Conservation (phyloP, 306 rosid species). For the Castanospermum australe region DNA sequence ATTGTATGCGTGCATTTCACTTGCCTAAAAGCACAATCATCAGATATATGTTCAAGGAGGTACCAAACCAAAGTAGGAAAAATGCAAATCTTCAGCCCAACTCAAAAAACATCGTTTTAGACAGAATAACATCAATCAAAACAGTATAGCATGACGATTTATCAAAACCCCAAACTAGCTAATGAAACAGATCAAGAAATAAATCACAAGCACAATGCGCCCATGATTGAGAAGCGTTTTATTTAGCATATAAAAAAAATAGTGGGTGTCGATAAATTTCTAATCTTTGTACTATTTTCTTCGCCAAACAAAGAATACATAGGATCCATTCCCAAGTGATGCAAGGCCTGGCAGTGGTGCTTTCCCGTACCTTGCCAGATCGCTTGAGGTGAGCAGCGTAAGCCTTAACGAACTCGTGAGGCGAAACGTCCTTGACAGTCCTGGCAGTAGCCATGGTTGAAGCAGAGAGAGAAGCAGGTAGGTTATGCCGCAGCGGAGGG, state of each 20-base stretch:
- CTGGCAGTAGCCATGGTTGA: constrained; percentile 39
- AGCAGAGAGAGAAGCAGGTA: not conserved
- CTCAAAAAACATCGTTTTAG: too few species aligned
- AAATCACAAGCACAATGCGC: not conserved
- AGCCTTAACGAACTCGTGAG: constrained; percentile 46
- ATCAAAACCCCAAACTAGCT: too few species aligned
- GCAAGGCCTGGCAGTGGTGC: too few species aligned
- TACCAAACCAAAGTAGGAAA: not conserved
- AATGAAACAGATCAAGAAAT: not conserved
- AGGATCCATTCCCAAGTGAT: not conserved
- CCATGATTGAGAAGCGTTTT: not conserved
- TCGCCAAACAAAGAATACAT: not conserved
- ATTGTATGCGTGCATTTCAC: not conserved
- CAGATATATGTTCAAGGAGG: not conserved
- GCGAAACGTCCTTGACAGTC: constrained; percentile 43
- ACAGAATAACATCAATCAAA: not conserved
- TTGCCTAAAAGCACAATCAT: not conserved
- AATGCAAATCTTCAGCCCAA: too few species aligned
- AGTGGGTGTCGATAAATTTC: not conserved
- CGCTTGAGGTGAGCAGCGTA: constrained; percentile 43
- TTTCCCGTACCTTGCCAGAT: constrained; percentile 49
- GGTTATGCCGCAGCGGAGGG: not conserved
- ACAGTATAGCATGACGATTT: not conserved
- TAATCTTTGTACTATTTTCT: not conserved
- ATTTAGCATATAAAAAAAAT: not conserved